These are phyloP conservation scores for Trichosporon sp. DNA, from an alignment of 1,284 basidiomycete species.

Conservation along the genomic window DNA sequence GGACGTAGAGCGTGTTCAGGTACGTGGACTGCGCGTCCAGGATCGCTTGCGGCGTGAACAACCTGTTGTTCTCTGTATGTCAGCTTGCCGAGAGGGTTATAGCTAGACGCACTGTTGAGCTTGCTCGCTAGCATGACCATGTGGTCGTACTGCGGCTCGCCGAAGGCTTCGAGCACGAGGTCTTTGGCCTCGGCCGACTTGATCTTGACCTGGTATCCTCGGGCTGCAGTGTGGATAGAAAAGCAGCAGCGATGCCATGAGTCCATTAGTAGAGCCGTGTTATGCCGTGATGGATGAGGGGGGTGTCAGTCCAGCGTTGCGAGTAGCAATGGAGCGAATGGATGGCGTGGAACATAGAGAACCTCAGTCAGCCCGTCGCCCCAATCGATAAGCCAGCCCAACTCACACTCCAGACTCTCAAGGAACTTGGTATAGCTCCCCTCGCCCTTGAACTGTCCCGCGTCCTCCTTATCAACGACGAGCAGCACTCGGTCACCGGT, in stretches of 20 bases:
- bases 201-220: background rate
- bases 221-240: background rate
- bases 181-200: background rate
- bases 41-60: slow-evolving; percentile 77
- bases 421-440: slow-evolving; percentile 69
- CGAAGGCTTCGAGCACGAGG: slow-evolving; percentile 59
- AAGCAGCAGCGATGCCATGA: no score
- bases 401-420: slow-evolving; percentile 64
- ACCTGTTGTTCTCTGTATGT: slow-evolving; percentile 6
- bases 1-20: slow-evolving; percentile 78
- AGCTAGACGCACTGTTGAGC: slow-evolving; percentile 60
- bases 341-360: background rate
- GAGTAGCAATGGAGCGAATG: no score
- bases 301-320: no score
- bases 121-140: slow-evolving; percentile 76
- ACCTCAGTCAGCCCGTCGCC: background rate
- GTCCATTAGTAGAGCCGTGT: no score
- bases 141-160: slow-evolving; percentile 69
- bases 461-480: slow-evolving; percentile 64
- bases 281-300: no score
- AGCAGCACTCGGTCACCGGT: slow-evolving; percentile 77
- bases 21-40: slow-evolving; percentile 62
- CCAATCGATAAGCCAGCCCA: background rate
- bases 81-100: no score
- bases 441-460: slow-evolving; percentile 48